Evolutionary conservation across 495 filamentous ascomycete genomes (phyloP), one percentile per base, ranked within the genome.

Genomic region (Rhypophila decipiens): DNA sequence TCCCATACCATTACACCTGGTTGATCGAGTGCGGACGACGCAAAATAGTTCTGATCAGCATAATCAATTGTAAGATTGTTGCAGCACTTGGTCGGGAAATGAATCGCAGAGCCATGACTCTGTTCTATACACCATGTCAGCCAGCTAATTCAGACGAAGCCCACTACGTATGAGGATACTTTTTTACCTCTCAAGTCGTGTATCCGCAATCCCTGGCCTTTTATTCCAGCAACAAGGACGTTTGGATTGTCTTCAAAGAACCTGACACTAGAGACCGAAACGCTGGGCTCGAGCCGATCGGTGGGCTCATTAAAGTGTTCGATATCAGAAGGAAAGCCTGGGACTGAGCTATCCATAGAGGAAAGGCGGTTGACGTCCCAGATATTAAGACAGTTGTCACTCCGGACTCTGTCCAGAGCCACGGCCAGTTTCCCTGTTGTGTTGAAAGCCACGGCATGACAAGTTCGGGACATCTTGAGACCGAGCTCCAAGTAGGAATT

Each of bases 61-160:
- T 85, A 86, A 64, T 98, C 88, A 49, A 97, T 90, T 22, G 89
- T 83, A 40, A 97, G 65, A 51, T 95, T 95, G 58, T 95, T 87
- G 35, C 90, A 89, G 61, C 88, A 93, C 41, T 84, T 80, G 13
- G 90, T 95, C 12, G 80, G 78, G 55, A 86, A 89, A 42, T 64
- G 71, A 42, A 72, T 59, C 5, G 72, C 64, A 70, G 78, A 20
- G 71, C 76, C 46, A 22, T 57, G 46, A 17, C 44, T 44, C 18
- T 55, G 53, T 36, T 55, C 63, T 59, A 56, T 31, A 31, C 7
- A 31, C 27, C 10, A 27, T 3, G 17, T 3, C 19, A 23, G 19
- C 5, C 15, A 20, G 47, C 45, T n/a, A 43, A 37, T 12, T 51
- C 29, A 51, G 31, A 35, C 12, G n/a, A n/a, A 38, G 17, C 20